Evolutionary conservation across 441 rosid species (phyloP).

Genomic region (Erodium texanum): DNA sequence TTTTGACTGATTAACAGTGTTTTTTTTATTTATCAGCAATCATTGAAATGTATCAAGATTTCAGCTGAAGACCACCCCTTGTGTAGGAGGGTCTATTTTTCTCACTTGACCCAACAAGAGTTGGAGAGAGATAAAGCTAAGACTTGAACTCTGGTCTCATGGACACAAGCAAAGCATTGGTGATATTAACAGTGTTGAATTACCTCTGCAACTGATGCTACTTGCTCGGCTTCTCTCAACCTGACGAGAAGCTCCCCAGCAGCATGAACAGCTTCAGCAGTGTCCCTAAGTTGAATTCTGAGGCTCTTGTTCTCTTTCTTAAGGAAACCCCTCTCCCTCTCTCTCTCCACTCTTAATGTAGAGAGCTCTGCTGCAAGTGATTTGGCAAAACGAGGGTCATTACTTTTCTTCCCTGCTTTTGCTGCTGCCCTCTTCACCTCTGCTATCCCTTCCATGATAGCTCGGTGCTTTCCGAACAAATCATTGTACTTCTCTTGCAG

Average conservation of each 20-base stretch:
- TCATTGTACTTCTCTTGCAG: constrained; percentile 88
- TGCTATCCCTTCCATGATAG: constrained; percentile 82
- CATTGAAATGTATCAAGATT: too few species aligned
- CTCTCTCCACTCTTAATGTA: constrained; percentile 71
- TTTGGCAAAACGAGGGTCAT: constrained; percentile 84
- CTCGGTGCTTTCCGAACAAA: constrained; percentile 80
- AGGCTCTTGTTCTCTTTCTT: constrained; percentile 87
- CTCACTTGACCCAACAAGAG: too few species aligned
- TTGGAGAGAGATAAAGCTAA: too few species aligned
- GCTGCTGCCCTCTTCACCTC: constrained; percentile 91
- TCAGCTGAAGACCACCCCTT: too few species aligned
- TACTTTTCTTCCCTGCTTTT: constrained; percentile 80
- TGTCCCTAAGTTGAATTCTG: constrained; percentile 79
- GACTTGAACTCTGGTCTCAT: too few species aligned
- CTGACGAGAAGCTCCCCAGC: constrained; percentile 92
- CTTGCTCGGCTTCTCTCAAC: constrained; percentile 91
- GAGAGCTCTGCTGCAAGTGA: constrained; percentile 90
- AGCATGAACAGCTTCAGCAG: constrained; percentile 98
- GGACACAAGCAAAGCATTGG: too few species aligned
- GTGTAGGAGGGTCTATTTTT: too few species aligned
- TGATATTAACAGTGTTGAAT: background rate
- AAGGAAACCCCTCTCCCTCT: constrained; percentile 67
- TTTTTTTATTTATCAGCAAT: too few species aligned
- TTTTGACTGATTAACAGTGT: too few species aligned
- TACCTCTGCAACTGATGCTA: constrained; percentile 61